phyloP scores from a whole-genome alignment of 2,329 filamentous ascomycete species.

The Parafenestella ontariensis region DNA sequence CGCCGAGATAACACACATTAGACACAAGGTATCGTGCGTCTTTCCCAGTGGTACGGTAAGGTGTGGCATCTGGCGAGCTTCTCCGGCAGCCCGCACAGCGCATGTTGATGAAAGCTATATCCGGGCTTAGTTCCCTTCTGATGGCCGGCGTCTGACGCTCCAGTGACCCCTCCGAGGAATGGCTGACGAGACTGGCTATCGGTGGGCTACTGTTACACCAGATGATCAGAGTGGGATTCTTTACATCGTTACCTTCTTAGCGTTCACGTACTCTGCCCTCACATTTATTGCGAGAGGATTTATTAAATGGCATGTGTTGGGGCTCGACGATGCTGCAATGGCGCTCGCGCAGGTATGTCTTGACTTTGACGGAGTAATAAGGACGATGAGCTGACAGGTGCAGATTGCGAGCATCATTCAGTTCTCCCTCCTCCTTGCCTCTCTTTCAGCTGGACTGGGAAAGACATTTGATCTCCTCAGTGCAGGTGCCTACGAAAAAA shows the following conservation, averaged over 20 bases:
- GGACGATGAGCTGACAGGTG: slow-evolving; percentile 1
- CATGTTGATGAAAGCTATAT: neutral
- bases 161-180: neutral
- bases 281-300: slow-evolving; percentile 31
- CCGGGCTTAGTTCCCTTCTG: neutral
- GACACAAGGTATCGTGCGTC: neutral
- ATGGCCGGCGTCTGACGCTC: neutral
- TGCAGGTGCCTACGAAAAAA: slow-evolving; percentile 19
- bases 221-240: slow-evolving; percentile 34
- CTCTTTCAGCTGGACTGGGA: slow-evolving; percentile 31
- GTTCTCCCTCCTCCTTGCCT: slow-evolving; percentile 25
- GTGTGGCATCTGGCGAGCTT: neutral
- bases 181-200: slow-evolving; percentile 13
- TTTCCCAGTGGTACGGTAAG: neutral
- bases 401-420: slow-evolving; percentile 24
- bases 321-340: slow-evolving; percentile 32
- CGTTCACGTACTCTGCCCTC: slow-evolving; percentile 31
- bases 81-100: neutral
- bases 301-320: slow-evolving; percentile 38
- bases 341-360: slow-evolving; percentile 30
- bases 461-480: slow-evolving; percentile 25
- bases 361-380: neutral
- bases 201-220: slow-evolving; percentile 30
- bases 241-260: slow-evolving; percentile 34
- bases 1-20: neutral